phyloP scores from a whole-genome alignment of 768 basidiomycete species.

The Calocybe cyanea region DNA sequence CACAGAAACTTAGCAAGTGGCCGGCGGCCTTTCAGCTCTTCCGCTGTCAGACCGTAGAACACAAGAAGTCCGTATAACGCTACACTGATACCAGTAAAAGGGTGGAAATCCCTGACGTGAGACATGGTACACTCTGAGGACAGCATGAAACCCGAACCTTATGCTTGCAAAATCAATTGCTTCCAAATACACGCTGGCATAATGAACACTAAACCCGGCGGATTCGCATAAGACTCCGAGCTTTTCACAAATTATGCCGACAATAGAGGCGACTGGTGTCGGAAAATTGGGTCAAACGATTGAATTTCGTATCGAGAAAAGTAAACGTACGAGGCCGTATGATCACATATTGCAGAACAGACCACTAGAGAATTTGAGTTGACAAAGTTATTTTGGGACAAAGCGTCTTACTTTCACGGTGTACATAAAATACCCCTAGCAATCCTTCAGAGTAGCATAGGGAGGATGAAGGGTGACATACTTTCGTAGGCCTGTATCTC shows the following conservation, averaged over 20 bases:
- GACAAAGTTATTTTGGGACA: background rate
- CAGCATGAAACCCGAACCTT: conserved; percentile 39
- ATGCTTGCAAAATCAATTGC: conserved; percentile 79
- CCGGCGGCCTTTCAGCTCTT: conserved; percentile 71
- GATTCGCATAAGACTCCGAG: conserved; percentile 67
- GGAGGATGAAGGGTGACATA: conserved; percentile 16
- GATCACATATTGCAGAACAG: conserved; percentile 85
- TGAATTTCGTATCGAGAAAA: no score
- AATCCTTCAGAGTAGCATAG: background rate
- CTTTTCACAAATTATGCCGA: conserved; percentile 74
- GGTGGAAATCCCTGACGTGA: background rate
- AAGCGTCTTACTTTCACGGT: conserved; percentile 58
- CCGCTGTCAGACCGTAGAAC: conserved; percentile 78
- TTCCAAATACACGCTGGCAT: conserved; percentile 67
- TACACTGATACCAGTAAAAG: conserved; percentile 38
- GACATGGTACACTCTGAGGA: background rate
- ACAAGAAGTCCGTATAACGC: conserved; percentile 84
- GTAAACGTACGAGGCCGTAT: conserved; percentile 45
- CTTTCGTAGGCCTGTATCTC: conserved; percentile 81
- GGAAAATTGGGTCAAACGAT: background rate
- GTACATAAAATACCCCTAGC: conserved; percentile 83
- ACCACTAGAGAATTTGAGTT: conserved; percentile 54
- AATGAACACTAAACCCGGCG: conserved; percentile 53
- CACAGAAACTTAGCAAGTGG: conserved; percentile 83
- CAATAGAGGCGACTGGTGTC: conserved; percentile 54